A percentile compares a stretch with the other conserved stretches of the same genome.
phyloP scores from a whole-genome alignment of 1,139 yeast species.

The Yamadazyma sp. region DNA sequence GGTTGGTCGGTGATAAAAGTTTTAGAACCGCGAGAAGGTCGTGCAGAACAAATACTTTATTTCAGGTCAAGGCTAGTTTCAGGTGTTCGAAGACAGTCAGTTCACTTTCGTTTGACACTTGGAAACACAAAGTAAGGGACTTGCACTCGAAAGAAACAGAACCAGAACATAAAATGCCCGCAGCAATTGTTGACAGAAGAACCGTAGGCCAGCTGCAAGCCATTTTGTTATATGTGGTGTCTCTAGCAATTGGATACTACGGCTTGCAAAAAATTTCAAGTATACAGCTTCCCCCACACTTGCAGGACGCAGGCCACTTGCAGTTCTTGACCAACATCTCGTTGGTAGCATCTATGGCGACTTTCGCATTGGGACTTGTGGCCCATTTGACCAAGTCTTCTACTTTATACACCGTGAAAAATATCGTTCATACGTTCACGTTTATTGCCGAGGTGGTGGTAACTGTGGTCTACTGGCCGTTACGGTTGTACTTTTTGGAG shows the following conservation, averaged over 20 bases:
- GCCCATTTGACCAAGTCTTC: conserved; percentile 34
- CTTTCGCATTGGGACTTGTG: conserved; percentile 39
- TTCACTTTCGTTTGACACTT: too few species aligned
- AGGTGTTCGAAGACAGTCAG: too few species aligned
- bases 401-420: conserved; percentile 29
- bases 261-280: conserved; percentile 23
- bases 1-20: conserved; percentile 12
- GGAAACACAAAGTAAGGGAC: too few species aligned
- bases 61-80: too few species aligned
- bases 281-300: conserved; percentile 38
- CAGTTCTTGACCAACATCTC: conserved; percentile 70
- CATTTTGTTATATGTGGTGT: conserved; percentile 23
- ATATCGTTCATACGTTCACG: conserved; percentile 48
- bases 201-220: conserved; percentile 33
- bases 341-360: conserved; percentile 46
- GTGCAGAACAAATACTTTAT: too few species aligned
- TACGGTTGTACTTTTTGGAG: conserved; percentile 49
- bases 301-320: conserved; percentile 59
- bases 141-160: too few species aligned
- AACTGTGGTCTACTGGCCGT: conserved; percentile 64
- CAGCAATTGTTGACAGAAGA: conserved; percentile 14
- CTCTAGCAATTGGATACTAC: conserved; percentile 30
- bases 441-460: conserved; percentile 61
- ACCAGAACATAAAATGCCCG: too few species aligned
- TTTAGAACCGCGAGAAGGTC: conserved; percentile 1